These are phyloP conservation scores for Pythium grandisporangium DNA, from an alignment of 352 stramenopile species.

Conservation along the genomic window DNA sequence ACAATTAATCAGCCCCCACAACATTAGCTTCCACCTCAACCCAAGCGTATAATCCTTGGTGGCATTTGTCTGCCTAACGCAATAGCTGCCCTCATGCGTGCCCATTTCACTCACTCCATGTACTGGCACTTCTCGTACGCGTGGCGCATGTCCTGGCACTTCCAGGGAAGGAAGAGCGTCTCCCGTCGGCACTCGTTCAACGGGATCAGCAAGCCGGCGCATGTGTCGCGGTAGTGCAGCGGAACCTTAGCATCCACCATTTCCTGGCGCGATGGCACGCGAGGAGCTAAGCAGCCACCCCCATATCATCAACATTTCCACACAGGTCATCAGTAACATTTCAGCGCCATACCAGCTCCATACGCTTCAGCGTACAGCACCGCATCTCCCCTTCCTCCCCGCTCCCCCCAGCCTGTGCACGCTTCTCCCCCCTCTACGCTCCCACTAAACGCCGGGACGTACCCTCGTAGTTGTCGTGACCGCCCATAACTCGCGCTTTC, in stretches of 20 bases:
- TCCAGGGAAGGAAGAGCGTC: constrained; percentile 91
- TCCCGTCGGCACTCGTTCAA: constrained; percentile 94
- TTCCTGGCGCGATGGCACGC: constrained; percentile 79
- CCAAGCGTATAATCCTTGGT: too few relatives aligned
- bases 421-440: too few relatives aligned
- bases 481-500: constrained; percentile 42
- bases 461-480: constrained; percentile 65
- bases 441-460: constrained; percentile 1
- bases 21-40: too few relatives aligned
- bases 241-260: constrained; percentile 92
- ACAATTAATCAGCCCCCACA: neutral
- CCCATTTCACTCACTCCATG: too few relatives aligned
- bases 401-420: too few relatives aligned
- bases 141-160: constrained; percentile 96
- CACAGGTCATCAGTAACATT: too few relatives aligned
- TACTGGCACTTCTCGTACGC: constrained; percentile 99
- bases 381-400: too few relatives aligned
- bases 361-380: too few relatives aligned
- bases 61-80: too few relatives aligned
- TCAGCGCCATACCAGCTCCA: too few relatives aligned
- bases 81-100: constrained; percentile 1
- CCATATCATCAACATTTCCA: constrained; percentile 2
- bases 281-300: constrained; percentile 33
- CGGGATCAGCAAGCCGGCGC: constrained; percentile 91
- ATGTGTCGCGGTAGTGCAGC: constrained; percentile 93